Base-by-base conservation (phyloP, 2,329 filamentous ascomycete genomes). In the Parafenestella ontariensis region DNA sequence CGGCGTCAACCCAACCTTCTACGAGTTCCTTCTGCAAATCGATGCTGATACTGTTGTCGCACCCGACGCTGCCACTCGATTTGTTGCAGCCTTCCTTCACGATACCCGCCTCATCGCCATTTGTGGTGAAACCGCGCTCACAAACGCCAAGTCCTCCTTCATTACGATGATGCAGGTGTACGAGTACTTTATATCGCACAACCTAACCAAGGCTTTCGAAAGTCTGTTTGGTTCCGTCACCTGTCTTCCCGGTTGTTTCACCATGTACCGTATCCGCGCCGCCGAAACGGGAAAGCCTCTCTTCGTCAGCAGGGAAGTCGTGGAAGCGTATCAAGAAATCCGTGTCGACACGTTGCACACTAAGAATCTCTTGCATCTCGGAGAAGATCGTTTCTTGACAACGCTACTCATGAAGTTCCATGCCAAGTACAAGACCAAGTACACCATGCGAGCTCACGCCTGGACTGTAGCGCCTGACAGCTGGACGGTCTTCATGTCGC, bases 141-240 rank as follows among this genome's bases (percentile, higher is more conserved):
- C 89, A 59, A 99, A 99, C 73, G 90, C 92, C 56, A 97, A 97
- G 77, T 85, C 89, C 6, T 97, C 94, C 1, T 92, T 96, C 71
- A 87, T 96, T 64, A 99, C 95, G 46, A 98, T 98, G 94, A 99
- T 99, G 75, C 95, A 99, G 78, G 94, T 99, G 29, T 99, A 98
- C 82, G 94, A 99, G 78, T 99, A 99, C 83, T 99, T 93, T 81
- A 99, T 99, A 70, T 98, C 94, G 46, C 94, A 99, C 82, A 96
- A 98, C 75, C 79, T 99, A 65, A 89, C 91, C 66, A 98, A 99
- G 80, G 95, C 94, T 11, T 99, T 99, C 75, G 94, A 98, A 78
- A 95, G 90, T 79, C 83, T 99, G 68, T 99, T 99, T 73, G 95
- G 94, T 53, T 96, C 91, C 64, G 94, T 99, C 66, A 99, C 95